A percentile compares a stretch with the other conserved stretches of the same genome.
Conservation (phyloP, 345 rosid genomes). For the Brassica juncea region DNA sequence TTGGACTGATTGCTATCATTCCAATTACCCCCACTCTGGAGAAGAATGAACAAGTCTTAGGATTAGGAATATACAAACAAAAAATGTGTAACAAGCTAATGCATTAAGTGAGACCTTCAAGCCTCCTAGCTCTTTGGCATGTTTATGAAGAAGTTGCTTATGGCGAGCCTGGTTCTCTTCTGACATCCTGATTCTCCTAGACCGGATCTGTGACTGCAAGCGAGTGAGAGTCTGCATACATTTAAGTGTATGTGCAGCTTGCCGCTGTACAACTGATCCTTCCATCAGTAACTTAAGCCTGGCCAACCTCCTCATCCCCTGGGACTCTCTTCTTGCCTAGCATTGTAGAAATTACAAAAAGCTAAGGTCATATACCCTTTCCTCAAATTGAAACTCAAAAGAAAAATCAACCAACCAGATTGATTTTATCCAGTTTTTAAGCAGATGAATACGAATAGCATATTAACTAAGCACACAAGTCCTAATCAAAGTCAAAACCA, state of each 20-base stretch:
- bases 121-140: slow-evolving; percentile 63
- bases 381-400: background rate
- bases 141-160: slow-evolving; percentile 81
- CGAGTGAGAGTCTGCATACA: slow-evolving; percentile 91
- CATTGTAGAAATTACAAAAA: slow-evolving; percentile 25
- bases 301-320: slow-evolving; percentile 64
- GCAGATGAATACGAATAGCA: background rate
- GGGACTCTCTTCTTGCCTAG: slow-evolving; percentile 76
- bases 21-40: slow-evolving; percentile 82
- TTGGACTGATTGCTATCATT: slow-evolving; percentile 81
- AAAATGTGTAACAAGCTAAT: background rate
- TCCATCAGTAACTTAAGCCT: slow-evolving; percentile 78
- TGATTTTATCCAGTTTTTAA: too few relatives aligned
- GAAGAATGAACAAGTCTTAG: background rate
- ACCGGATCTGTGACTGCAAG: slow-evolving; percentile 75
- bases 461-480: background rate
- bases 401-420: background rate
- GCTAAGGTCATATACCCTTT: background rate
- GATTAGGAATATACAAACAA: background rate
- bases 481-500: background rate
- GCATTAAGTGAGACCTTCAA: slow-evolving; percentile 29
- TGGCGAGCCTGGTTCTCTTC: slow-evolving; percentile 94
- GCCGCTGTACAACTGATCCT: slow-evolving; percentile 76
- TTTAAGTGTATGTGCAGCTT: slow-evolving; percentile 68
- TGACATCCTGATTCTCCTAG: slow-evolving; percentile 72